Percentiles rank a stretch among this genome's conserved stretches.
Evolutionary conservation across 2,329 filamentous ascomycete genomes (phyloP).

Genomic region (Myotisia sp.): DNA sequence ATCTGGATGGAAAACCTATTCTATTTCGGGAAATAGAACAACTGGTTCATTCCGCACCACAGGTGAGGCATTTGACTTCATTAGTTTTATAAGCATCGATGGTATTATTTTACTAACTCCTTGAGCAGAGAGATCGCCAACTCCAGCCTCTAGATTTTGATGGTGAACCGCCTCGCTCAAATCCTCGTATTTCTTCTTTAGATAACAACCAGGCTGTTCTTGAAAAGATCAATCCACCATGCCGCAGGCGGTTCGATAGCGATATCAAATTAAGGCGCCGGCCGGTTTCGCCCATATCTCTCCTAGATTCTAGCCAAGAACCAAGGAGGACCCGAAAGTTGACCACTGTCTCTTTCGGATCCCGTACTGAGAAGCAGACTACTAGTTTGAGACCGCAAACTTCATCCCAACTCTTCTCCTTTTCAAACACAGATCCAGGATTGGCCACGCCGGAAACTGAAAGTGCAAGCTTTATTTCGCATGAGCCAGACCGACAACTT

Average conservation of each 20-base stretch:
- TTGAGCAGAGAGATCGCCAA: too few relatives aligned
- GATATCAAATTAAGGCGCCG: conserved; percentile 4
- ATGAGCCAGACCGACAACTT: neutral
- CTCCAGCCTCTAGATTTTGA: too few relatives aligned
- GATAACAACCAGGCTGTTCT: too few relatives aligned
- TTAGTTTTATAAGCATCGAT: too few relatives aligned
- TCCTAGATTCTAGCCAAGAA: neutral
- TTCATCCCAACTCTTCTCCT: conserved; percentile 3
- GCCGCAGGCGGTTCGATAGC: too few relatives aligned
- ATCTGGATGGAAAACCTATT: conserved; percentile 47
- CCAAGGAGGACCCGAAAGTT: too few relatives aligned
- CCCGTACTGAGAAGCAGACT: too few relatives aligned
- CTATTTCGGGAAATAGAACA: conserved; percentile 50
- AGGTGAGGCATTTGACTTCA: conserved; percentile 29
- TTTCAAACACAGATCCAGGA: conserved; percentile 20
- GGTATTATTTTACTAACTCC: too few relatives aligned
- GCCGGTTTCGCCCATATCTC: conserved; percentile 7
- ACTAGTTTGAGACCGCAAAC: neutral
- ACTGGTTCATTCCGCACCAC: conserved; percentile 37
- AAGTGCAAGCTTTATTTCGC: conserved; percentile 16
- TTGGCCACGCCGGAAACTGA: conserved; percentile 30
- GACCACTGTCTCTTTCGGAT: too few relatives aligned
- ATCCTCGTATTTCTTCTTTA: too few relatives aligned
- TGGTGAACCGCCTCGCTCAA: too few relatives aligned
- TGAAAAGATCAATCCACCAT: too few relatives aligned